Evolutionary conservation across 805 yeast genomes (phyloP).

Genomic region (Candida chilensis): DNA sequence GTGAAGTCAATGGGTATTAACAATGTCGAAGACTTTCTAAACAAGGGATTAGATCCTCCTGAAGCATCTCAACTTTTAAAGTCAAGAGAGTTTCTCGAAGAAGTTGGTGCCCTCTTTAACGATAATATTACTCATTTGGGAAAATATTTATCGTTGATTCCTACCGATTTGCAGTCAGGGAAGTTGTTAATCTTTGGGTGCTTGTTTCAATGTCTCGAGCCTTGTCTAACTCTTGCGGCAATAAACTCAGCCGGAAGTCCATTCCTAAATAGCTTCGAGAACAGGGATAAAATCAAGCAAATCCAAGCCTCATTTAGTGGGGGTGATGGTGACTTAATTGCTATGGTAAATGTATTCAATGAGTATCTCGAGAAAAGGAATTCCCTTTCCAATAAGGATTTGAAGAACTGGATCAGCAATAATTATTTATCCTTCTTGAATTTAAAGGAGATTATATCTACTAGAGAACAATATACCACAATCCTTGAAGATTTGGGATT

Average conservation of each 20-base stretch:
- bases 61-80: conserved; percentile 35
- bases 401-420: conserved; percentile 38
- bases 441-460: conserved; percentile 62
- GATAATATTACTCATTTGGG: conserved; percentile 67
- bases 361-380: conserved; percentile 29
- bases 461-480: conserved; percentile 60
- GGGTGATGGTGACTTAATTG: conserved; percentile 70
- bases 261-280: conserved; percentile 52
- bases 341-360: conserved; percentile 49
- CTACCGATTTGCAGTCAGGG: conserved; percentile 81
- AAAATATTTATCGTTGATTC: conserved; percentile 67
- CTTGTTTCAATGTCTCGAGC: conserved; percentile 73
- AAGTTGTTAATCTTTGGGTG: conserved; percentile 74
- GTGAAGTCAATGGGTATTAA: conserved; percentile 85
- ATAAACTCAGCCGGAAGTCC: conserved; percentile 69
- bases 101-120: conserved; percentile 63
- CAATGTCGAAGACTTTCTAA: conserved; percentile 61
- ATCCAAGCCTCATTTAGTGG: conserved; percentile 28
- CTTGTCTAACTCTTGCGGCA: conserved; percentile 75
- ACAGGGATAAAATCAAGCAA: conserved; percentile 53
- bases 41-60: conserved; percentile 80
- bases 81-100: conserved; percentile 44
- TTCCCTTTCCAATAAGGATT: conserved; percentile 14
- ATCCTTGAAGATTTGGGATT: conserved; percentile 76
- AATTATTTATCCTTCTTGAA: conserved; percentile 55